Evolutionary conservation across 352 stramenopile species (phyloP).

Genomic region (Globisporangium nodosum): DNA sequence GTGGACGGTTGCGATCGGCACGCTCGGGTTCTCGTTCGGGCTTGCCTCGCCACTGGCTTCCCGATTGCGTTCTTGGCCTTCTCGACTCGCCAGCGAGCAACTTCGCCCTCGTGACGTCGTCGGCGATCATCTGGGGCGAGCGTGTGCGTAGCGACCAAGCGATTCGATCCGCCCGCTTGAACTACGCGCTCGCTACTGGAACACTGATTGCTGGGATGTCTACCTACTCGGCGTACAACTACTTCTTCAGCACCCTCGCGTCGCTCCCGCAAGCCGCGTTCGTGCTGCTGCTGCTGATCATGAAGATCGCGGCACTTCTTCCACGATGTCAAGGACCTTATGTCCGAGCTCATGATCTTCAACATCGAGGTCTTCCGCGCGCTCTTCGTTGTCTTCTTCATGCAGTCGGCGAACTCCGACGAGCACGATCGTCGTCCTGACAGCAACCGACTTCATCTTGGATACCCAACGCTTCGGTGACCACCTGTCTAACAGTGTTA

Average conservation of each 20-base stretch:
- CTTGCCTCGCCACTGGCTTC: no score
- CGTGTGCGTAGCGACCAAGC: not conserved
- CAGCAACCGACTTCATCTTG: not conserved
- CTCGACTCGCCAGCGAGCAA: not conserved
- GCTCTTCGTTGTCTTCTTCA: not conserved
- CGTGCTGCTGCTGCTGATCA: not conserved
- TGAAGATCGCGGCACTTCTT: constrained; percentile 3
- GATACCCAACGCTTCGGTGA: not conserved
- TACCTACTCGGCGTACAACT: not conserved
- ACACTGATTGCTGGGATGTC: not conserved
- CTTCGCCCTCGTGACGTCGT: not conserved
- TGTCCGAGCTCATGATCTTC: constrained; percentile 1
- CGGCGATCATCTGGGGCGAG: not conserved
- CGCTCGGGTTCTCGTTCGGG: no score
- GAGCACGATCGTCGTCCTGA: not conserved
- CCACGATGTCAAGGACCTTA: not conserved
- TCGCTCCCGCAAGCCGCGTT: not conserved
- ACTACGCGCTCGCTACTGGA: not conserved
- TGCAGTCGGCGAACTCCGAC: not conserved
- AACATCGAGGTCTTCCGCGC: constrained; percentile 1
- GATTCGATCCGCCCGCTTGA: not conserved
- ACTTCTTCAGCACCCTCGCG: not conserved
- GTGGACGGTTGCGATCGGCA: no score
- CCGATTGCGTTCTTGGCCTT: no score
- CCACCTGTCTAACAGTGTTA: not conserved